These are phyloP conservation scores for Rhexocercosporidium sp. DNA, from an alignment of 2,329 filamentous ascomycete genomes.

Conservation along the genomic window DNA sequence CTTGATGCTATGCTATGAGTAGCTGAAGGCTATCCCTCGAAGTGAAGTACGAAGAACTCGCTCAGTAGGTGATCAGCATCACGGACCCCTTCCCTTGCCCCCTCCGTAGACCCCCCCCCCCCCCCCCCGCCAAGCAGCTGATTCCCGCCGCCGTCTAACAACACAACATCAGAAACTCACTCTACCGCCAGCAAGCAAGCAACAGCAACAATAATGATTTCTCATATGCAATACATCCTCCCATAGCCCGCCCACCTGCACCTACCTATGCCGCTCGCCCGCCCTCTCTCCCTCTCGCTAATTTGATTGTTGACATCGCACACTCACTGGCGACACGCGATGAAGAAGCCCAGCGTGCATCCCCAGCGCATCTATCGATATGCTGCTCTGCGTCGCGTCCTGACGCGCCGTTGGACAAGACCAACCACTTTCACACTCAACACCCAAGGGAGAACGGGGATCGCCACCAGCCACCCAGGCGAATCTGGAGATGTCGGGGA, in stretches of 20 bases:
- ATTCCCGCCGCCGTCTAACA: not conserved
- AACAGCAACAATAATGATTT: conserved; percentile 1
- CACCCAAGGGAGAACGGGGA: conserved; percentile 7
- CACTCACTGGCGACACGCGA: not conserved
- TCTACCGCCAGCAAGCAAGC: not conserved
- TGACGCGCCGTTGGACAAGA: conserved; percentile 19
- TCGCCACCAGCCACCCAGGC: conserved; percentile 21
- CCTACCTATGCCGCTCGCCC: not conserved
- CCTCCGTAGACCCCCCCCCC: not conserved
- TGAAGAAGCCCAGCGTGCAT: conserved; percentile 4
- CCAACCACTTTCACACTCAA: not conserved
- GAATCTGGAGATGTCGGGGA: conserved; percentile 22
- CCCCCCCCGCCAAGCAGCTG: not conserved
- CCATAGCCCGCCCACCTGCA: not conserved
- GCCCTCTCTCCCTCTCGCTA: not conserved
- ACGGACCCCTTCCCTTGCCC: not conserved
- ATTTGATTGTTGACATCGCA: not conserved
- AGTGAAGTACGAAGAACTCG: not conserved
- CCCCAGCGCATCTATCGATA: conserved; percentile 13
- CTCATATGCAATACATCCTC: not conserved
- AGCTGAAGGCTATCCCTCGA: too few relatives aligned
- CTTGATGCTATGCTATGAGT: not conserved
- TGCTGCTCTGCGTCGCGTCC: conserved; percentile 13
- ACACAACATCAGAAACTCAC: not conserved
- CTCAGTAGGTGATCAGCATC: not conserved